These are phyloP conservation scores for Xylariaceae sp. DNA, from an alignment of 2,329 filamentous ascomycete species.

Conservation along the genomic window DNA sequence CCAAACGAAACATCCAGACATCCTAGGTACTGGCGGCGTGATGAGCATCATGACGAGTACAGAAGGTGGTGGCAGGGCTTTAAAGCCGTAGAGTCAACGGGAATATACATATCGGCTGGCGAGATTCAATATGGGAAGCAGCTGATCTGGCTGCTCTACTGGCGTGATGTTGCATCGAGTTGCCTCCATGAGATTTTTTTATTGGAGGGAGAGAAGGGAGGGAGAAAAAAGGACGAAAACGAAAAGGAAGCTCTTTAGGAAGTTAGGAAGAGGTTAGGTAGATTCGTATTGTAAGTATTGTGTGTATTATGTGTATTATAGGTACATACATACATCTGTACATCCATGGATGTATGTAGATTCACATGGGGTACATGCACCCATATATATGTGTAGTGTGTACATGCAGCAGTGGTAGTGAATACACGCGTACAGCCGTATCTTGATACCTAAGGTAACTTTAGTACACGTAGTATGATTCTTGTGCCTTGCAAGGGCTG, in stretches of 20 bases:
- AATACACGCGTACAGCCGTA: too few species aligned
- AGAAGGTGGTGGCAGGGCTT: conserved; percentile 13
- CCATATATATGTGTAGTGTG: too few species aligned
- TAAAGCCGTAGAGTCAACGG: conserved; percentile 4
- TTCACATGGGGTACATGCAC: too few species aligned
- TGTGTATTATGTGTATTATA: not conserved
- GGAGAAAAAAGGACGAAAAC: conserved; percentile 23
- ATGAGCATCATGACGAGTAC: conserved; percentile 11
- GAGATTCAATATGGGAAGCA: conserved; percentile 1
- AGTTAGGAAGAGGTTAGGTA: conserved; percentile 25
- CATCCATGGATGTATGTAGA: not conserved
- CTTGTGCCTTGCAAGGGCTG: conserved; percentile 4
- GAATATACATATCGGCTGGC: conserved; percentile 7
- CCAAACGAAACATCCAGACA: not conserved
- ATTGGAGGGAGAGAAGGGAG: conserved; percentile 13
- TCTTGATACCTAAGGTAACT: too few species aligned
- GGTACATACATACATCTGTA: not conserved
- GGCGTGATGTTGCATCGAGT: conserved; percentile 20
- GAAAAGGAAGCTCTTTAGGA: conserved; percentile 12
- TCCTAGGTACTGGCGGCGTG: not conserved
- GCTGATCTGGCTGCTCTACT: conserved; percentile 22
- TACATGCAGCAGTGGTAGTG: too few species aligned
- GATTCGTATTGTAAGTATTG: conserved; percentile 7
- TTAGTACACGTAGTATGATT: not conserved
- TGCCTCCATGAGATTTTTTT: conserved; percentile 18